Conservation (phyloP, 2,329 filamentous ascomycete species). For the Diplodia sapinea region DNA sequence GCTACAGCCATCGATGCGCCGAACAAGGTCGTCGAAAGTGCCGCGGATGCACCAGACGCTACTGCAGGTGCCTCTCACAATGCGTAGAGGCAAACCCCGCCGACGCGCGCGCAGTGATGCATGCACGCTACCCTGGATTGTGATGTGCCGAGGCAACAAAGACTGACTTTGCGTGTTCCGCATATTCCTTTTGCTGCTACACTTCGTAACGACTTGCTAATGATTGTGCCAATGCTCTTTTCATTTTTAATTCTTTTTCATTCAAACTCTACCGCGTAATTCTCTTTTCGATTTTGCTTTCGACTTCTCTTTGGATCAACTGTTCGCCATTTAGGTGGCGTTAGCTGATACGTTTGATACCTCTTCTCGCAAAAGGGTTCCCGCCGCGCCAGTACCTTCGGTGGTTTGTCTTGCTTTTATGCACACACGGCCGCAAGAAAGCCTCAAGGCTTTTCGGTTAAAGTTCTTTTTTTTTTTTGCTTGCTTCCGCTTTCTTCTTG, state of each 20-base stretch:
- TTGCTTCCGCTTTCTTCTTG: neutral
- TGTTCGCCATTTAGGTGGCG: neutral
- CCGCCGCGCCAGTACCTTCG: too few relatives aligned
- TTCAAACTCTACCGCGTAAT: too few relatives aligned
- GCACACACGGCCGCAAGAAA: neutral
- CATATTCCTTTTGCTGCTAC: too few relatives aligned
- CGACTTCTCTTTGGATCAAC: neutral
- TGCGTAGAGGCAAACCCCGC: neutral
- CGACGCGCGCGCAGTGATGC: neutral
- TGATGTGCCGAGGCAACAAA: neutral
- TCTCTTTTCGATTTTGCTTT: neutral
- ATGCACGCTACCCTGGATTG: neutral
- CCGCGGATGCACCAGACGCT: neutral
- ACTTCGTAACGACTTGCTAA: neutral
- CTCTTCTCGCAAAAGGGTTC: conserved; percentile 1
- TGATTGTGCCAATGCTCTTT: neutral
- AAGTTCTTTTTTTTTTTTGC: neutral
- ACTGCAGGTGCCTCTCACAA: neutral
- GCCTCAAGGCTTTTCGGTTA: conserved; percentile 5
- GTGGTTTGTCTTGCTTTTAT: neutral
- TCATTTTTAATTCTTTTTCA: neutral
- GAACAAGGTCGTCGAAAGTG: neutral
- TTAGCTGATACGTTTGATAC: neutral
- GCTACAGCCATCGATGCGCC: neutral
- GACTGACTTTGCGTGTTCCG: neutral